These are phyloP conservation scores for Claviceps spartinae DNA, from an alignment of 2,329 filamentous ascomycete species.

Conservation along the genomic window DNA sequence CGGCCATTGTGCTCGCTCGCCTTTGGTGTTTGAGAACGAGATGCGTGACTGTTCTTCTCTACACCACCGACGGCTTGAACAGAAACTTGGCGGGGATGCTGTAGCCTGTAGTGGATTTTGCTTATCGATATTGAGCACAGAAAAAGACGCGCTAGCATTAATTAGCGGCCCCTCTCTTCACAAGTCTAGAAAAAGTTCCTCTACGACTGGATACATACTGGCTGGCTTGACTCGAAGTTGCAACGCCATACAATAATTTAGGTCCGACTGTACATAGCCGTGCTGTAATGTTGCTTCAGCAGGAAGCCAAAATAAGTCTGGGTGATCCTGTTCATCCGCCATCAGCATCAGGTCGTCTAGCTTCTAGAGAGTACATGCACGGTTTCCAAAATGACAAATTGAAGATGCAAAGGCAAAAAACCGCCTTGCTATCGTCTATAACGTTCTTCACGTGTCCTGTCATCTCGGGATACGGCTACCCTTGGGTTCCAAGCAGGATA, in stretches of 20 bases:
- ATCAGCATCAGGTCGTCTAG: too few species aligned
- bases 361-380: too few species aligned
- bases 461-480: background rate
- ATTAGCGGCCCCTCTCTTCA: too few species aligned
- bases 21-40: background rate
- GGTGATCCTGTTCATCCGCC: too few species aligned
- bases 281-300: too few species aligned
- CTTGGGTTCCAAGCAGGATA: background rate
- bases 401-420: background rate
- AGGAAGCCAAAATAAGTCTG: too few species aligned
- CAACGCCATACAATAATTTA: too few species aligned
- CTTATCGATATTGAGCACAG: constrained; percentile 4
- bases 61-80: background rate
- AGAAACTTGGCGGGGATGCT: constrained; percentile 1
- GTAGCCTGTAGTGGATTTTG: background rate
- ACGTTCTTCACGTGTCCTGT: background rate
- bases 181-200: too few species aligned
- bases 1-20: background rate
- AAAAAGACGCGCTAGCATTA: background rate
- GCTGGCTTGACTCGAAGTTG: too few species aligned
- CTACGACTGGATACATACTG: too few species aligned
- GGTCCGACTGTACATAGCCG: too few species aligned
- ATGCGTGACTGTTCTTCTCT: background rate
- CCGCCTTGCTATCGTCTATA: background rate
- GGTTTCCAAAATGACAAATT: too few species aligned